Evolutionary conservation across 129 eudicot genomes (phyloP), one percentile per base, ranked within the genome.

Genomic region (Flaveria trinervia): DNA sequence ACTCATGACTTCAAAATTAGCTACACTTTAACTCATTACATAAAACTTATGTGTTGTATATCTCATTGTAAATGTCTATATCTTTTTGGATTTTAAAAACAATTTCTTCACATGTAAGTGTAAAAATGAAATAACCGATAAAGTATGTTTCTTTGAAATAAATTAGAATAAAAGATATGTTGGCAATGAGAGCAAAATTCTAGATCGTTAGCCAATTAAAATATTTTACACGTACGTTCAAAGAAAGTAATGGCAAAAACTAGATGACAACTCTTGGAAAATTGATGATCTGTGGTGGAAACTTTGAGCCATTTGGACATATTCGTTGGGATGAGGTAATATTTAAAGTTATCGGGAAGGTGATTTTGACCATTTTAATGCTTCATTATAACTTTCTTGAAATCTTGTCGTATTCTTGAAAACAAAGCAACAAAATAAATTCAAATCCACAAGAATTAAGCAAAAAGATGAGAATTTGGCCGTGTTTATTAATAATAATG

Each of bases 301-400:
- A 77, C 25, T 55, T 77, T 70, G 81, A 77, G 70, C 81, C 76
- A 56, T 59, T 70, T 69, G 76, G 70, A 43, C 50, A 70, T 26
- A 57, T 60, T 43, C 30, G 59, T 78, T 17, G 82, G 82, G 76
- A 78, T 78, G 62, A 57, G 76, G 16, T 6, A 56, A 23, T 3
- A 49, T 30, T 36, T 66, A 76, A 76, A 76, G 66, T 36, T 26
- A 69, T 78, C 11, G 82, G 82, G 76, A 78, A 69, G 59, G 43
- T 57, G 49, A 57, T 70, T 43, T 78, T 78, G 81, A 78, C 82
- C 76, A 28, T 69, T 70, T 77, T 69, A 68, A 56, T 68, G 14
- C 45, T 14, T 77, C 17, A 55, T 68, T 25, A 55, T 56, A 69
- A 56, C 70, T 56, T 70, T 70, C 52, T 78, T 78, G 50, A 78